These are phyloP conservation scores for Uncinocarpus reesii DNA, from an alignment of 2,329 filamentous ascomycete species.

Conservation along the genomic window DNA sequence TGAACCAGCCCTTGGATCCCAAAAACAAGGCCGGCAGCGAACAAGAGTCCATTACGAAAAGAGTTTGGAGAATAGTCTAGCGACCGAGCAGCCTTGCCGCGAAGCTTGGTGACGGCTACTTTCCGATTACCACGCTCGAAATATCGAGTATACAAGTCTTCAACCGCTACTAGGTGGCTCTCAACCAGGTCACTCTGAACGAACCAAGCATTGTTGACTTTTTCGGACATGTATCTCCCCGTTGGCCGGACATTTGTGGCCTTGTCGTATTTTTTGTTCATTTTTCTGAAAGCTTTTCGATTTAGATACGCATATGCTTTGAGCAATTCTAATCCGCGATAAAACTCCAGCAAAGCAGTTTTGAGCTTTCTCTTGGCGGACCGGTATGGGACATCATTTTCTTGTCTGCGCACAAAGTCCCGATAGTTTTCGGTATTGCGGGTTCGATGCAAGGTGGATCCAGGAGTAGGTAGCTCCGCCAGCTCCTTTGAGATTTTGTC, in stretches of 20 bases:
- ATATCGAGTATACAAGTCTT: conserved; percentile 88
- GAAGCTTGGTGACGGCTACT: conserved; percentile 75
- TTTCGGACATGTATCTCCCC: conserved; percentile 76
- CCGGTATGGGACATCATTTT: conserved; percentile 65
- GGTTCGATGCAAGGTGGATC: conserved; percentile 25
- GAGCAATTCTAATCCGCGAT: conserved; percentile 78
- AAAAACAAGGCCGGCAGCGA: conserved; percentile 59
- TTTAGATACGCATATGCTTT: conserved; percentile 88
- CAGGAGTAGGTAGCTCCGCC: conserved; percentile 36
- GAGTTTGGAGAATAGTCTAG: conserved; percentile 50
- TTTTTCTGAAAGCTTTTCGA: conserved; percentile 85
- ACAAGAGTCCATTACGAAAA: conserved; percentile 53
- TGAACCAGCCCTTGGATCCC: conserved; percentile 55
- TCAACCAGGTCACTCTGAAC: conserved; percentile 81
- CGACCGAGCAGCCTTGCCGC: conserved; percentile 54
- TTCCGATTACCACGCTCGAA: conserved; percentile 93
- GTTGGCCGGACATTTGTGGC: conserved; percentile 66
- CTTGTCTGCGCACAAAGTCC: conserved; percentile 42
- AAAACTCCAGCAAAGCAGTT: conserved; percentile 81
- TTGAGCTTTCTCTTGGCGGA: conserved; percentile 88
- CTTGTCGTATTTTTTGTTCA: conserved; percentile 99
- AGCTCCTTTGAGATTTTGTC: conserved; percentile 49
- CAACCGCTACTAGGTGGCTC: conserved; percentile 64
- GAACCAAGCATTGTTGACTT: conserved; percentile 83
- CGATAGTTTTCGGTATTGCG: conserved; percentile 28